phyloP scores from a whole-genome alignment of 2,329 filamentous ascomycete species.

The Aureobasidium mangrovei region DNA sequence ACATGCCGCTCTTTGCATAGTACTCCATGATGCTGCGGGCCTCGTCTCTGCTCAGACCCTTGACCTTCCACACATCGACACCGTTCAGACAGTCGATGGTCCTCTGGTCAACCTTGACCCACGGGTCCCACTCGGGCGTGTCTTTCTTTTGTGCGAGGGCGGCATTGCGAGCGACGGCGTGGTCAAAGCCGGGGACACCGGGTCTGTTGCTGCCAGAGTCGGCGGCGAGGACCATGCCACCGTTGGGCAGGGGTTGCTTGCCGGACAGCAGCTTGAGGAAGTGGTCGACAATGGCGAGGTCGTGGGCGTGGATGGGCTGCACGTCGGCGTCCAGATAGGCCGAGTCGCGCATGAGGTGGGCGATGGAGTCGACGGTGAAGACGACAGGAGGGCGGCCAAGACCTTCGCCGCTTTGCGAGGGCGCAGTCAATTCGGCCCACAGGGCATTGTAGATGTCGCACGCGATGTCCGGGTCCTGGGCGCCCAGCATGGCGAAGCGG shows the following conservation, averaged over 20 bases:
- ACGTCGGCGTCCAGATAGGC: slow-evolving; percentile 65
- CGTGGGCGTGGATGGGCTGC: slow-evolving; percentile 73
- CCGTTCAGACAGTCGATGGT: slow-evolving; percentile 39
- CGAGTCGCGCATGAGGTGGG: slow-evolving; percentile 70
- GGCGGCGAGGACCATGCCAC: slow-evolving; percentile 68
- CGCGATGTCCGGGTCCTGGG: slow-evolving; percentile 65
- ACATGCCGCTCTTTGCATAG: slow-evolving; percentile 76
- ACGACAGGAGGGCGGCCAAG: slow-evolving; percentile 54
- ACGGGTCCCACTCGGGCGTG: slow-evolving; percentile 43
- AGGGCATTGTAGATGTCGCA: slow-evolving; percentile 75
- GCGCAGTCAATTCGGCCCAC: slow-evolving; percentile 65
- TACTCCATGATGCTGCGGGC: slow-evolving; percentile 80
- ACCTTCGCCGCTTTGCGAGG: slow-evolving; percentile 33
- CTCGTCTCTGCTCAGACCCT: slow-evolving; percentile 64
- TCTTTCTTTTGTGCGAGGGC: slow-evolving; percentile 21
- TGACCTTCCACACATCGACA: slow-evolving; percentile 47
- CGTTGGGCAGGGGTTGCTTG: slow-evolving; percentile 50
- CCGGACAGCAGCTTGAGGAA: slow-evolving; percentile 67
- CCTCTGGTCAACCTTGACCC: slow-evolving; percentile 43
- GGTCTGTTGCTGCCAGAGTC: slow-evolving; percentile 65
- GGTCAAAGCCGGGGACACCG: slow-evolving; percentile 54
- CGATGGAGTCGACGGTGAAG: slow-evolving; percentile 68
- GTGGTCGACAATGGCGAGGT: slow-evolving; percentile 65
- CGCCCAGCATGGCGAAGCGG: slow-evolving; percentile 58
- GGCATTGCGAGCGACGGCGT: slow-evolving; percentile 21